Evolutionary conservation across 164 flowering plant species (phyloP).

Genomic region (Litsea cubeba): DNA sequence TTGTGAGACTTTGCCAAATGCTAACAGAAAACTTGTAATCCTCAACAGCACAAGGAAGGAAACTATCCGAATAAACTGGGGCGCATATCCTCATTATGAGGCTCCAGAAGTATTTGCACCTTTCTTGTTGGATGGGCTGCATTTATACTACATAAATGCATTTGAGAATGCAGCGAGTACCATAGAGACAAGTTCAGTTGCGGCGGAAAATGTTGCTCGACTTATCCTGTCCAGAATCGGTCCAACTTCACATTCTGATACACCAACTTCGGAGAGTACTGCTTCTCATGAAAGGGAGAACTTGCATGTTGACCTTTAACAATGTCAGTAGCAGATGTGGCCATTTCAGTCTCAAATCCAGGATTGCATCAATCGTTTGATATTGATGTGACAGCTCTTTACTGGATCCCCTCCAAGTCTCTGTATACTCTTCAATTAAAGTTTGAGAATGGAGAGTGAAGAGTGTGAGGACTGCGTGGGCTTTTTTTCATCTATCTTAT

Average conservation of each 20-base stretch:
- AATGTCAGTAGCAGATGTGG: neutral
- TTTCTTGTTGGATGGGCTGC: conserved; percentile 63
- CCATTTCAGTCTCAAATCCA: neutral
- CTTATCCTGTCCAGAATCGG: conserved; percentile 69
- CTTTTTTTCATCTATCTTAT: neutral
- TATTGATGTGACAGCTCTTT: neutral
- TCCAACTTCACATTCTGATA: conserved; percentile 14
- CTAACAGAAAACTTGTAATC: conserved; percentile 9
- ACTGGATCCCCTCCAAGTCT: neutral
- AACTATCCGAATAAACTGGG: conserved; percentile 75
- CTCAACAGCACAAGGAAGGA: conserved; percentile 53
- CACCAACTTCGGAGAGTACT: conserved; percentile 25
- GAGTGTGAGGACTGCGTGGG: neutral
- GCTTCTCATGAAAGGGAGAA: conserved; percentile 9
- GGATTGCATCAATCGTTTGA: neutral
- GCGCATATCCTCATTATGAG: conserved; percentile 78
- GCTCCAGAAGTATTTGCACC: conserved; percentile 90
- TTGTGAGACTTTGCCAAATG: neutral
- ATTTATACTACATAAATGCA: conserved; percentile 85
- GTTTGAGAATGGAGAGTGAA: neutral
- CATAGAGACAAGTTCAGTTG: conserved; percentile 91
- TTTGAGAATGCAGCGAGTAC: conserved; percentile 97
- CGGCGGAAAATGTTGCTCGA: conserved; percentile 91
- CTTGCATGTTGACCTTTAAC: conserved; percentile 48
- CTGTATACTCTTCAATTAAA: neutral